Evolutionary conservation across 1,284 basidiomycete genomes (phyloP).

Genomic region (Athelia psychrophila): DNA sequence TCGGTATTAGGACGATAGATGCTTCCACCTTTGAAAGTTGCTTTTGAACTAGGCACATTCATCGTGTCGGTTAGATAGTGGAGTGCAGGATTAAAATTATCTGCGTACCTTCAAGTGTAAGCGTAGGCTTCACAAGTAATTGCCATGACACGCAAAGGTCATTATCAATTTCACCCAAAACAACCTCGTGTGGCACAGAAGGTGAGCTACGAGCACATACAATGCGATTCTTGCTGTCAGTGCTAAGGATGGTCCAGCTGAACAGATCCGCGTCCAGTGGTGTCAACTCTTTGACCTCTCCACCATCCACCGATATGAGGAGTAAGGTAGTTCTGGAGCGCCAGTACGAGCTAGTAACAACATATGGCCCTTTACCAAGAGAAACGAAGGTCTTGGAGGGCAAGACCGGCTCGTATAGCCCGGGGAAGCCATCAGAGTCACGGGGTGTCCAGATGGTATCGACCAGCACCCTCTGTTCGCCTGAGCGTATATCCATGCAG

Average conservation of each 20-base stretch:
- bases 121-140: constrained; percentile 36
- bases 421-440: constrained; percentile 47
- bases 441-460: constrained; percentile 35
- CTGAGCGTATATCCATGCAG: constrained; percentile 28
- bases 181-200: constrained; percentile 45
- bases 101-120: constrained; percentile 38
- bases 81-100: neutral
- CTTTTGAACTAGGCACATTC: constrained; percentile 31
- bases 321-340: constrained; percentile 49
- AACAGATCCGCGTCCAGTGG: constrained; percentile 33
- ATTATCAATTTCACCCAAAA: constrained; percentile 40
- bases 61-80: neutral
- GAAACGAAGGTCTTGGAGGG: constrained; percentile 41
- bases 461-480: constrained; percentile 27
- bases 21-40: constrained; percentile 38
- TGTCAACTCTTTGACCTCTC: constrained; percentile 40
- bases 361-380: constrained; percentile 18
- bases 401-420: constrained; percentile 58
- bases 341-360: constrained; percentile 51
- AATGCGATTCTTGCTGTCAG: constrained; percentile 43
- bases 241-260: constrained; percentile 53
- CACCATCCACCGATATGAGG: constrained; percentile 34
- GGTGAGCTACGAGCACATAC: constrained; percentile 52
- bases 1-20: constrained; percentile 44
- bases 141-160: constrained; percentile 34